Percentiles rank a stretch among this genome's conserved stretches.
Conservation (phyloP, 1,284 basidiomycete species). For the Tremellales sp. region DNA sequence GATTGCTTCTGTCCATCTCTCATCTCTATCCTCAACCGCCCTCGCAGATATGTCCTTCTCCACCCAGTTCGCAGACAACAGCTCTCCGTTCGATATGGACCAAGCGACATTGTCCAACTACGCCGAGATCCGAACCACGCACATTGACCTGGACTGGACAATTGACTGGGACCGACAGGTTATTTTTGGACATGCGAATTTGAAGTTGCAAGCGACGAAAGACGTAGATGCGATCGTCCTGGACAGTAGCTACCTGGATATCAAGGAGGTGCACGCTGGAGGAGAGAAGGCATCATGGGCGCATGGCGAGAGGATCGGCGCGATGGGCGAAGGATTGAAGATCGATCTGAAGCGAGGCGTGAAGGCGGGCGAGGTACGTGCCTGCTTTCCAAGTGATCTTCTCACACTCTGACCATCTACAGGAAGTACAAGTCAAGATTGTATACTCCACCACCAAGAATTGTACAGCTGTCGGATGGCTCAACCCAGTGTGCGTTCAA, state of each 20-base stretch:
- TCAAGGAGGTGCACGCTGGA: slow-evolving; percentile 58
- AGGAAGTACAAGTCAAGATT: slow-evolving; percentile 59
- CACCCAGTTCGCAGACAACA: slow-evolving; percentile 12
- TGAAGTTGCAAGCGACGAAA: slow-evolving; percentile 54
- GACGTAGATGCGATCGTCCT: slow-evolving; percentile 67
- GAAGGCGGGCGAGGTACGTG: slow-evolving; percentile 22
- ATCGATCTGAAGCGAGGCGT: slow-evolving; percentile 40
- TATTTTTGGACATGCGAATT: slow-evolving; percentile 66
- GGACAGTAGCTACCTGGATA: slow-evolving; percentile 71
- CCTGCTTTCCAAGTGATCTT: slow-evolving; percentile 18
- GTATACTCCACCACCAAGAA: slow-evolving; percentile 69
- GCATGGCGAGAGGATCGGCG: slow-evolving; percentile 40
- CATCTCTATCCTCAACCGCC: not conserved
- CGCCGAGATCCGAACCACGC: slow-evolving; percentile 60
- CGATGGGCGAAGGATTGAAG: slow-evolving; percentile 46
- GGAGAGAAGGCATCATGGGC: slow-evolving; percentile 61
- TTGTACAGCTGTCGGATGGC: slow-evolving; percentile 89
- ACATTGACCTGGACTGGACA: slow-evolving; percentile 74
- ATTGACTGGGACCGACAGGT: slow-evolving; percentile 69
- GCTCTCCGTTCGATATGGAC: slow-evolving; percentile 50
- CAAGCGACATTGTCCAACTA: slow-evolving; percentile 79
- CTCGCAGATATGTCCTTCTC: slow-evolving; percentile 30
- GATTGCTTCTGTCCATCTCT: no score
- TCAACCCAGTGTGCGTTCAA: slow-evolving; percentile 67
- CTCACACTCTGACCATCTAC: slow-evolving; percentile 41